phyloP scores from a whole-genome alignment of 768 basidiomycete species.

The Boletus reticulatus region DNA sequence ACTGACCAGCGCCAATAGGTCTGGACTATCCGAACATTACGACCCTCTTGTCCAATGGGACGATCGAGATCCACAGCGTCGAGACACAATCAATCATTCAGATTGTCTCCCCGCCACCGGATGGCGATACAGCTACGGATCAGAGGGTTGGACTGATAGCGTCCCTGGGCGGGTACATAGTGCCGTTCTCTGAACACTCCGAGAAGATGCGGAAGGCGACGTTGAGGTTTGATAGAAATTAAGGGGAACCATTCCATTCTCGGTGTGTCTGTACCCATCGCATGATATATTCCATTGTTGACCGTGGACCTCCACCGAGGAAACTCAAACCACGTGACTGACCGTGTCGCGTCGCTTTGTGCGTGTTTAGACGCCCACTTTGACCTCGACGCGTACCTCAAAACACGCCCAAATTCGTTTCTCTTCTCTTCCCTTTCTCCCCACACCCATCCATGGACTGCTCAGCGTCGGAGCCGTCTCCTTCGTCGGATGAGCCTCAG shows the following conservation, averaged over 20 bases:
- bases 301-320: slow-evolving; percentile 1
- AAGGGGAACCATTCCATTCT: background rate
- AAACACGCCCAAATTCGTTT: slow-evolving; percentile 2
- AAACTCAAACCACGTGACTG: slow-evolving; percentile 27
- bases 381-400: slow-evolving; percentile 9
- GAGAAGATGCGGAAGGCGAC: slow-evolving; percentile 38
- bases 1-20: slow-evolving; percentile 39
- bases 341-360: slow-evolving; percentile 20
- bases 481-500: slow-evolving; percentile 5
- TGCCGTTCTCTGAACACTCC: slow-evolving; percentile 40
- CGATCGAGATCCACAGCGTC: slow-evolving; percentile 79
- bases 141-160: slow-evolving; percentile 28
- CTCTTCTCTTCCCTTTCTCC: background rate
- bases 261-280: slow-evolving; percentile 23
- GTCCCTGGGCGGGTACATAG: slow-evolving; percentile 37
- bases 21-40: slow-evolving; percentile 82
- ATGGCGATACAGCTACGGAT: slow-evolving; percentile 21
- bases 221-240: slow-evolving; percentile 27
- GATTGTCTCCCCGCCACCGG: slow-evolving; percentile 51
- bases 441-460: slow-evolving; percentile 5
- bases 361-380: slow-evolving; percentile 13
- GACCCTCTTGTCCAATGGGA: slow-evolving; percentile 74
- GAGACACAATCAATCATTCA: slow-evolving; percentile 73
- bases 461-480: slow-evolving; percentile 3
- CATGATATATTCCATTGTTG: slow-evolving; percentile 8